phyloP scores from a whole-genome alignment of 805 yeast species.

The Saturnispora saitoi region DNA sequence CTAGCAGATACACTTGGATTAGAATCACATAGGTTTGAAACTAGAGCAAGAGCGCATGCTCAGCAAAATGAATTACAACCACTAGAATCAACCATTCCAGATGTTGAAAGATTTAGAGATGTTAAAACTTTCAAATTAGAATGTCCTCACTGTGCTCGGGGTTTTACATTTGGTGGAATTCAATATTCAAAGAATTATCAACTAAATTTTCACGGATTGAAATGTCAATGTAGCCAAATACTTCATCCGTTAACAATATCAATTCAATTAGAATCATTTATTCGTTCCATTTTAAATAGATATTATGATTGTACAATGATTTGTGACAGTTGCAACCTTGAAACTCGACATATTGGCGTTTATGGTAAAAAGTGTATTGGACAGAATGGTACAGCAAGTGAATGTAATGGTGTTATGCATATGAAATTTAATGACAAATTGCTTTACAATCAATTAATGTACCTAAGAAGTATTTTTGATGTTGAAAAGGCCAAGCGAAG shows the following conservation, averaged over 20 bases:
- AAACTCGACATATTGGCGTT: slow-evolving; percentile 79
- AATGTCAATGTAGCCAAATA: slow-evolving; percentile 53
- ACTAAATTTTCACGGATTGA: slow-evolving; percentile 60
- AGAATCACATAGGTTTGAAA: slow-evolving; percentile 56
- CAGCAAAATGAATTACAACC: slow-evolving; percentile 45
- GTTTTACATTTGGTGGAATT: slow-evolving; percentile 69
- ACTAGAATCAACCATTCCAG: slow-evolving; percentile 72
- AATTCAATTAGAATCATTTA: slow-evolving; percentile 64
- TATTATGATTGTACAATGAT: slow-evolving; percentile 82
- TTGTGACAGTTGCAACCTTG: slow-evolving; percentile 83
- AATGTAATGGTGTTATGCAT: slow-evolving; percentile 75
- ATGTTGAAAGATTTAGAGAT: slow-evolving; percentile 71
- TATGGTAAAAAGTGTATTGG: slow-evolving; percentile 83
- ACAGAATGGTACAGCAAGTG: slow-evolving; percentile 47
- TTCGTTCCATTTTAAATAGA: slow-evolving; percentile 58
- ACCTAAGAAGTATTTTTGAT: slow-evolving; percentile 72
- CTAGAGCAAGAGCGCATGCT: slow-evolving; percentile 34
- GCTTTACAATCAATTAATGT: slow-evolving; percentile 78
- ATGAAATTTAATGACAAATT: slow-evolving; percentile 70
- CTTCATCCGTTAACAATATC: slow-evolving; percentile 50
- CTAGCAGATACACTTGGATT: slow-evolving; percentile 73
- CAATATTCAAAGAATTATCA: slow-evolving; percentile 51
- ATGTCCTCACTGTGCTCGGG: slow-evolving; percentile 52
- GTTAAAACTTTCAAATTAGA: slow-evolving; percentile 45
- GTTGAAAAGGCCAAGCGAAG: slow-evolving; percentile 62